Base-by-base conservation (phyloP, 2,329 filamentous ascomycete genomes). In the Penicillium sp. region DNA sequence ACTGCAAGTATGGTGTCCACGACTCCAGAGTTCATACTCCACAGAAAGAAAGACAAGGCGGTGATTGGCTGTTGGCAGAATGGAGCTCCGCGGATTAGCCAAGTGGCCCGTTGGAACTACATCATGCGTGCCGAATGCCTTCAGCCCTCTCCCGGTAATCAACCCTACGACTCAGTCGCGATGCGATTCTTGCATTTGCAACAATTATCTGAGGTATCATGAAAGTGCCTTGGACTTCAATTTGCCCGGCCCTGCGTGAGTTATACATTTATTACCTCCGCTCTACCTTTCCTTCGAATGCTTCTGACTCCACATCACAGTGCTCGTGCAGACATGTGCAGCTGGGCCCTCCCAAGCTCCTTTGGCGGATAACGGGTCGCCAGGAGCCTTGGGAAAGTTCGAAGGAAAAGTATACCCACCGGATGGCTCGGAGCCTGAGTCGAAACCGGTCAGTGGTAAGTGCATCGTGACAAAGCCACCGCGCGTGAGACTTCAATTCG, bases 201-300 rank as follows among this genome's bases (percentile, higher is more conserved):
- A 43, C 45, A 54, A 18, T 57, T 52, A 48, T 60, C 29, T 24
- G 49, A 60, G 55, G 52, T 61, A 69, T 55, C 48, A 70, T 70
- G 66, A 70, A 63, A 53, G 59, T 58, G 45, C 59, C 58, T 57
- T 49, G 64, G 52, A 61, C 60, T 56, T 57, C 56, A 44, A 57
- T 68, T 51, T 49, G 69, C 50, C 62, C 67, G 56, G 61, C 64
- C 52, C 59, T 69, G 48, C 54, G 67, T 69, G 58, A 62, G 66
- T 56, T 24, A 26, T 46, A 43, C 53, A 32, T 7, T 32, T 7
- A 24, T 35, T 26, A 26, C 34, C 36, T 45, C 28, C 32, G 13
- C 43, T 45, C 33, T 42, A 39, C 35, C 13, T 39, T 32, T 34
- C 36, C 27, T 26, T 33, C 39, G 46, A 41, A 25, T 34, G 38